Evolutionary conservation across 192 early-diverging fungal genomes (phyloP).

Genomic region (Backusella morwellensis): DNA sequence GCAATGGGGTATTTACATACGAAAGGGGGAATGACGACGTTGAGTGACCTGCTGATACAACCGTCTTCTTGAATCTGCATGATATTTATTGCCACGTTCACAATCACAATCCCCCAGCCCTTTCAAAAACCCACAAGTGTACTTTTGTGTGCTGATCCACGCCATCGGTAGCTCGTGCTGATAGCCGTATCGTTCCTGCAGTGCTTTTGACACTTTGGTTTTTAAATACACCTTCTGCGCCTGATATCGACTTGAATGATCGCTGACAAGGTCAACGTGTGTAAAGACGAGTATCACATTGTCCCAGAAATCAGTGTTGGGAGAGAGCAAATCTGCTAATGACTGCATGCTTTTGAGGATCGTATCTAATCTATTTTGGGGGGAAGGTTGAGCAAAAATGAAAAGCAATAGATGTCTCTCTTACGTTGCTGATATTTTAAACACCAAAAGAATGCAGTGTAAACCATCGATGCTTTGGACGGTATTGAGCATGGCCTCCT

Average conservation of each 20-base stretch:
- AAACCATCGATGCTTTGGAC: constrained; percentile 1
- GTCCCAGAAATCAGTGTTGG: constrained; percentile 17
- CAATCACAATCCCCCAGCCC: constrained; percentile 29
- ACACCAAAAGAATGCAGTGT: constrained; percentile 20
- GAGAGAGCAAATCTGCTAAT: not conserved
- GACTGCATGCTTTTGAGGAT: constrained; percentile 2
- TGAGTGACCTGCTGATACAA: constrained; percentile 22
- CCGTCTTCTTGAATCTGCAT: constrained; percentile 25
- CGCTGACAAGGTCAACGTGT: constrained; percentile 15
- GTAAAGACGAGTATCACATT: constrained; percentile 32
- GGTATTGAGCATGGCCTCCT: constrained; percentile 1
- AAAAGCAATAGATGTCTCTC: not conserved
- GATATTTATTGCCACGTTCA: constrained; percentile 14
- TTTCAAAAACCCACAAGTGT: constrained; percentile 20
- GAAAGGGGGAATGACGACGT: not conserved
- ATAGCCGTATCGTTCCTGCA: constrained; percentile 4
- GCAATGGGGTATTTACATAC: not conserved
- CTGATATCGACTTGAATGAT: not conserved
- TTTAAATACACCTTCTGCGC: constrained; percentile 16
- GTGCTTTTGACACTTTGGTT: constrained; percentile 2
- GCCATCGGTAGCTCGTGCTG: constrained; percentile 18
- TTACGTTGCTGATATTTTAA: constrained; percentile 10
- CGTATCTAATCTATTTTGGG: not conserved
- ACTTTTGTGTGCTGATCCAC: constrained; percentile 20
- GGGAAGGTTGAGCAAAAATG: not conserved